Evolutionary conservation across 2,329 filamentous ascomycete genomes (phyloP).

Genomic region (Pezicula rhizophila): DNA sequence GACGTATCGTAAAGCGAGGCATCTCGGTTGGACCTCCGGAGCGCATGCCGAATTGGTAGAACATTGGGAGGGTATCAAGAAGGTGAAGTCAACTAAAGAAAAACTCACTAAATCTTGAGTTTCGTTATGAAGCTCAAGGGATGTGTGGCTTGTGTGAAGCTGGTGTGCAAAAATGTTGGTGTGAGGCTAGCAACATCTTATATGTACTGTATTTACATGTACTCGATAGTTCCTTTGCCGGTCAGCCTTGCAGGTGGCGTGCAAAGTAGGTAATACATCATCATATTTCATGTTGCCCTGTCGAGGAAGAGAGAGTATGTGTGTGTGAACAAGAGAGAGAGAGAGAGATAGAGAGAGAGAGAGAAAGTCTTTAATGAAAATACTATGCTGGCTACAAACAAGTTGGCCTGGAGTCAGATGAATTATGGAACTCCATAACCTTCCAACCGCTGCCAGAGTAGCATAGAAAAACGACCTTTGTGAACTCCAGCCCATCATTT

Average conservation of each 20-base stretch:
- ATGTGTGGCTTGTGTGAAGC: no score
- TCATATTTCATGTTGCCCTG: not conserved
- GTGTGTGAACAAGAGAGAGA: no score
- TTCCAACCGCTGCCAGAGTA: slow-evolving; percentile 14
- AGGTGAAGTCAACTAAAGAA: no score
- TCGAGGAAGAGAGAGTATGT: no score
- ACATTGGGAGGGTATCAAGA: no score
- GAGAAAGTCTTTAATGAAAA: slow-evolving; percentile 23
- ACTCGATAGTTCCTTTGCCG: no score
- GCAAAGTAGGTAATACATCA: not conserved
- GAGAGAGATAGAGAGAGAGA: not conserved
- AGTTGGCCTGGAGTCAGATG: slow-evolving; percentile 15
- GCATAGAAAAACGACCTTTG: slow-evolving; percentile 24
- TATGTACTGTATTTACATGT: no score
- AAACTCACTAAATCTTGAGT: no score
- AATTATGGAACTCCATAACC: slow-evolving; percentile 16
- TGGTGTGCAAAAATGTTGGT: no score
- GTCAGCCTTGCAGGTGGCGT: not conserved
- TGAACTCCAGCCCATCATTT: slow-evolving; percentile 27
- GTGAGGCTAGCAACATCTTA: no score
- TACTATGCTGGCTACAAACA: slow-evolving; percentile 26
- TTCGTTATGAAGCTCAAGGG: no score
- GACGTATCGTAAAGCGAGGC: not conserved
- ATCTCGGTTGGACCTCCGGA: not conserved
- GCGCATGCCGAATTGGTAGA: not conserved